These are phyloP conservation scores for Boletus bicolor DNA, from an alignment of 768 basidiomycete species.

Conservation along the genomic window DNA sequence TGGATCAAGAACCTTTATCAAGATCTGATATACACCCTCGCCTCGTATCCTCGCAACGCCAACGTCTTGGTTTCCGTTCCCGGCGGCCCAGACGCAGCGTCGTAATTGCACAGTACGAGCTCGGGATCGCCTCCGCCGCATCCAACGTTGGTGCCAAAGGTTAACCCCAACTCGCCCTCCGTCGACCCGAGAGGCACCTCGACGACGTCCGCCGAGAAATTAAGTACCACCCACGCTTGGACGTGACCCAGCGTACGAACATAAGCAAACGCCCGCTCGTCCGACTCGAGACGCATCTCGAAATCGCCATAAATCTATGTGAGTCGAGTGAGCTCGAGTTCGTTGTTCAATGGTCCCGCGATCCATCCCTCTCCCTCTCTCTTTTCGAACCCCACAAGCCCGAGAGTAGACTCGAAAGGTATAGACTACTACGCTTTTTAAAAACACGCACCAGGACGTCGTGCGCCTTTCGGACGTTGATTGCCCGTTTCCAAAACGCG, in stretches of 20 bases:
- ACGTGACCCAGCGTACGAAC: slow-evolving; percentile 36
- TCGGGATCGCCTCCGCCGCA: not conserved
- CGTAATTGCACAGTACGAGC: slow-evolving; percentile 30
- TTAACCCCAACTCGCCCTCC: not conserved
- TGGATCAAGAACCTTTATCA: no score
- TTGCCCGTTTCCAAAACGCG: slow-evolving; percentile 58
- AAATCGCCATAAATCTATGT: slow-evolving; percentile 62
- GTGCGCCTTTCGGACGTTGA: slow-evolving; percentile 51
- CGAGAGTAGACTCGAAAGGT: not conserved
- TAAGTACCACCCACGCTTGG: slow-evolving; percentile 44
- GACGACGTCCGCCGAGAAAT: slow-evolving; percentile 38
- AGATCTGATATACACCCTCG: slow-evolving; percentile 16
- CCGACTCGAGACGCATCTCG: slow-evolving; percentile 39
- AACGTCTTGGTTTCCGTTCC: slow-evolving; percentile 4
- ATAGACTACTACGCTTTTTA: no score
- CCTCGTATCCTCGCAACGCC: slow-evolving; percentile 29
- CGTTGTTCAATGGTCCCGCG: no score
- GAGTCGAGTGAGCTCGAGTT: not conserved
- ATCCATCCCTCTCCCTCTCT: no score
- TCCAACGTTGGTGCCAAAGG: not conserved
- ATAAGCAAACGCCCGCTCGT: slow-evolving; percentile 57
- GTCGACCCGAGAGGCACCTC: slow-evolving; percentile 4
- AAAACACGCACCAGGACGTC: slow-evolving; percentile 46
- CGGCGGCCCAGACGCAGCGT: not conserved
- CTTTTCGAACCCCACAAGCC: no score